A percentile compares a stretch with the other conserved stretches of the same genome.
These are phyloP conservation scores for Nemania diffusa DNA, from an alignment of 2,329 filamentous ascomycete species.

Conservation along the genomic window DNA sequence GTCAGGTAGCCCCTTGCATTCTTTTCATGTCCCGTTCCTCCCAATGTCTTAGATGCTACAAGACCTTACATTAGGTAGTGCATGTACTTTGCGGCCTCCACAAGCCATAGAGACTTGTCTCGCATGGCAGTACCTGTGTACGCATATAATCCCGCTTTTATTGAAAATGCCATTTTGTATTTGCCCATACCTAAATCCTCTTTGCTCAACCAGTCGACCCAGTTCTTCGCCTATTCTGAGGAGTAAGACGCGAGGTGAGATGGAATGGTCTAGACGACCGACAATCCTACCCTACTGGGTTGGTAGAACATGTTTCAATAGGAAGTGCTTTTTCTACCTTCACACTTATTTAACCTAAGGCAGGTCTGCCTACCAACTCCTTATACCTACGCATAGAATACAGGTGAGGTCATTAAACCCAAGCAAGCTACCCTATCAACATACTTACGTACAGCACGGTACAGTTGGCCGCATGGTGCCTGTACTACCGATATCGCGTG, in stretches of 20 bases:
- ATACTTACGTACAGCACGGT: constrained; percentile 18
- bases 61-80: no score
- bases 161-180: constrained; percentile 17
- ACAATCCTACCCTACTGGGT: constrained; percentile 1
- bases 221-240: neutral
- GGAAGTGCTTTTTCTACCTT: neutral
- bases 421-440: neutral
- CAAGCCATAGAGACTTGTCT: neutral
- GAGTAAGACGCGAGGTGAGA: constrained; percentile 1
- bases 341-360: neutral
- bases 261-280: constrained; percentile 15
- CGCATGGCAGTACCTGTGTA: constrained; percentile 1
- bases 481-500: constrained; percentile 24
- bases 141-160: neutral
- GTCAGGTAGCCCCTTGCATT: neutral
- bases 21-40: neutral
- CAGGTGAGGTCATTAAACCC: neutral
- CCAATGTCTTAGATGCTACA: neutral
- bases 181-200: constrained; percentile 13
- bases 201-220: neutral
- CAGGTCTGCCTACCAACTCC: neutral
- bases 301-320: constrained; percentile 2
- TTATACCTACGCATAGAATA: neutral
- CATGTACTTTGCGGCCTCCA: neutral
- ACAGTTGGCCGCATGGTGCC: neutral